Conservation (phyloP, 805 yeast species). For the Yarrowia alimentaria region DNA sequence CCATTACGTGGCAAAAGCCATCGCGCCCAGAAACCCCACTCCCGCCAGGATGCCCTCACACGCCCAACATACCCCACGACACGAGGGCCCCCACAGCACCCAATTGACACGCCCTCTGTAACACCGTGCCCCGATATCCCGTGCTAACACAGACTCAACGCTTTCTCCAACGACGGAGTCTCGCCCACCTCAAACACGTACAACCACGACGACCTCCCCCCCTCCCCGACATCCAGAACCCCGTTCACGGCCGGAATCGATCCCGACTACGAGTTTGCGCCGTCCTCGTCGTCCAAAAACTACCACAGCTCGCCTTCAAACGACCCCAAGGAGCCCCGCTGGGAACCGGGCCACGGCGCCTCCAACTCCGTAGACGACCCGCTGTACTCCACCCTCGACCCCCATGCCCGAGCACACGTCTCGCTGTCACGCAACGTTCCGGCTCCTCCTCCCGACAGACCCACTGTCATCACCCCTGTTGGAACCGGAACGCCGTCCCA, state of each 20-base stretch:
- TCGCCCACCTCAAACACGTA: slow-evolving; percentile 23
- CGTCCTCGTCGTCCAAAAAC: neutral
- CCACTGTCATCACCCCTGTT: slow-evolving; percentile 11
- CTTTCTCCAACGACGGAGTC: slow-evolving; percentile 26
- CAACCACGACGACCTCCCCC: slow-evolving; percentile 15
- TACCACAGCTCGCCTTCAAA: neutral
- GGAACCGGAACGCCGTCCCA: slow-evolving; percentile 1
- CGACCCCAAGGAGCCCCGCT: neutral
- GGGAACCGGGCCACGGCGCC: slow-evolving; percentile 19
- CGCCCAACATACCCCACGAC: no score
- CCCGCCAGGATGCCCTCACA: no score
- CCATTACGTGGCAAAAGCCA: no score
- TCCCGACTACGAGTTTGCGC: slow-evolving; percentile 27
- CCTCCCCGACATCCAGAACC: slow-evolving; percentile 20
- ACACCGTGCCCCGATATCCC: no score
- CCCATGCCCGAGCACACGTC: slow-evolving; percentile 16
- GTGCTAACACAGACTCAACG: slow-evolving; percentile 19
- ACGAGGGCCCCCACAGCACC: no score
- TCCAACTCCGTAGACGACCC: slow-evolving; percentile 16
- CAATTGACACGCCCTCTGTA: no score
- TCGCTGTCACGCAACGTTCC: neutral
- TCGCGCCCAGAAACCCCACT: no score
- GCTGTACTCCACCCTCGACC: slow-evolving; percentile 19
- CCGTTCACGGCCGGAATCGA: slow-evolving; percentile 25
- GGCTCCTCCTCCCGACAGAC: slow-evolving; percentile 1